phyloP scores from a whole-genome alignment of 2,329 filamentous ascomycete genomes.

The Penicillium digitatum region DNA sequence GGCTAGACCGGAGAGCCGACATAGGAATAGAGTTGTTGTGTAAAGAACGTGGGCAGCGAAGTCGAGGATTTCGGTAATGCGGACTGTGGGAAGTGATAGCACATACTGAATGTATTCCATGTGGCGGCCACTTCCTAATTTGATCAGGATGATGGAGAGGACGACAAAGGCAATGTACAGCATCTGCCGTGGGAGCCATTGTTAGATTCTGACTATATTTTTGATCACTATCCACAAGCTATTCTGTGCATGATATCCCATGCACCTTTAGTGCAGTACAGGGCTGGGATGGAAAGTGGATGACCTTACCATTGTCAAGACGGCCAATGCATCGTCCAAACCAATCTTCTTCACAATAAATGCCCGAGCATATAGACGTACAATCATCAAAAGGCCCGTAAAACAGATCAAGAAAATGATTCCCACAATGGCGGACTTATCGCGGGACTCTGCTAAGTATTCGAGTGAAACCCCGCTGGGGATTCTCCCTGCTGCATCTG shows the following conservation, averaged over 20 bases:
- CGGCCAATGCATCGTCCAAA: slow-evolving; percentile 49
- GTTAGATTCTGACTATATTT: background rate
- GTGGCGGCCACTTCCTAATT: slow-evolving; percentile 46
- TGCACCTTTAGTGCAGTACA: slow-evolving; percentile 4
- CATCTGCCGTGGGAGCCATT: slow-evolving; percentile 12
- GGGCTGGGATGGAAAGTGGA: slow-evolving; percentile 1
- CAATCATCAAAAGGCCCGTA: slow-evolving; percentile 33
- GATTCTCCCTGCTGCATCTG: slow-evolving; percentile 27
- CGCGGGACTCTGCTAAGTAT: slow-evolving; percentile 29
- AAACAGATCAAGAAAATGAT: slow-evolving; percentile 31
- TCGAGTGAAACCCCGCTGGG: slow-evolving; percentile 24
- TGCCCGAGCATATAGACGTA: slow-evolving; percentile 47
- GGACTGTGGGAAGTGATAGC: slow-evolving; percentile 41
- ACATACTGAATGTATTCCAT: slow-evolving; percentile 44
- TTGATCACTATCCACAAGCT: too few species aligned
- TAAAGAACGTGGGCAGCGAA: slow-evolving; percentile 53
- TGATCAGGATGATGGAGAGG: slow-evolving; percentile 45
- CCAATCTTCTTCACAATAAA: slow-evolving; percentile 44
- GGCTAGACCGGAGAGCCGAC: slow-evolving; percentile 51
- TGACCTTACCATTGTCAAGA: slow-evolving; percentile 44
- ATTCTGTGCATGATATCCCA: background rate
- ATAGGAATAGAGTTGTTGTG: slow-evolving; percentile 49
- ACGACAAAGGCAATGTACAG: slow-evolving; percentile 45
- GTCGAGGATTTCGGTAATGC: slow-evolving; percentile 48
- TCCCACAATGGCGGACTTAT: slow-evolving; percentile 26